phyloP scores from a whole-genome alignment of 768 basidiomycete genomes.

The Trametes gibbosa region DNA sequence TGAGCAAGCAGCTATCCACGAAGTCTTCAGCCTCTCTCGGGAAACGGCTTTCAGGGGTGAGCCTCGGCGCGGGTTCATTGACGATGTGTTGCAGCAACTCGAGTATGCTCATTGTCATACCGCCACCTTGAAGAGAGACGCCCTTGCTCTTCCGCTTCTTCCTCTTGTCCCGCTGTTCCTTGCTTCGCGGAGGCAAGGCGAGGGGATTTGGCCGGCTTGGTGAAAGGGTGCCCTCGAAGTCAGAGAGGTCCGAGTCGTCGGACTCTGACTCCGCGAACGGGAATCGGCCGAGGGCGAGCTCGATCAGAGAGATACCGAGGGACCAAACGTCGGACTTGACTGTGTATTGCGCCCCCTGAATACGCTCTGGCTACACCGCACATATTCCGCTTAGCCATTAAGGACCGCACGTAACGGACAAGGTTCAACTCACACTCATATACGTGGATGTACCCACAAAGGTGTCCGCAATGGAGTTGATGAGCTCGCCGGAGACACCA shows the following conservation, averaged over 20 bases:
- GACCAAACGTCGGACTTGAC: conserved; percentile 99
- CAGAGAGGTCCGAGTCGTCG: conserved; percentile 75
- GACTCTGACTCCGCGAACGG: conserved; percentile 85
- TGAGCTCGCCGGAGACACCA: conserved; percentile 97
- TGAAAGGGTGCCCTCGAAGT: conserved; percentile 78
- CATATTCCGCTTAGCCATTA: background rate
- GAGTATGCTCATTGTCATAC: conserved; percentile 97
- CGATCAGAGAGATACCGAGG: conserved; percentile 93
- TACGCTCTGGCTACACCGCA: conserved; percentile 84
- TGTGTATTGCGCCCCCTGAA: conserved; percentile 97
- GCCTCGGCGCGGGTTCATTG: conserved; percentile 91
- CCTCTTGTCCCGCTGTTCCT: conserved; percentile 52
- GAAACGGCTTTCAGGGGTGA: conserved; percentile 74
- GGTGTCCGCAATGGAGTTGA: conserved; percentile 98
- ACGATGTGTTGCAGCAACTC: conserved; percentile 98
- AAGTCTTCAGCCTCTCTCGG: conserved; percentile 78
- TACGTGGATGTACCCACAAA: conserved; percentile 99
- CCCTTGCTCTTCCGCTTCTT: conserved; percentile 88
- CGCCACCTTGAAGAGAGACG: conserved; percentile 89
- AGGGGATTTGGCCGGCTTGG: conserved; percentile 58
- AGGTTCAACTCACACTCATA: conserved; percentile 80
- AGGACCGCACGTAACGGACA: background rate
- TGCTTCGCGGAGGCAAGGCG: conserved; percentile 31
- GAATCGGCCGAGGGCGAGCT: conserved; percentile 95
- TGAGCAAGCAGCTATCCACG: conserved; percentile 85